These are phyloP conservation scores for Cymodocea nodosa DNA, from an alignment of 116 monocot species.

Conservation along the genomic window DNA sequence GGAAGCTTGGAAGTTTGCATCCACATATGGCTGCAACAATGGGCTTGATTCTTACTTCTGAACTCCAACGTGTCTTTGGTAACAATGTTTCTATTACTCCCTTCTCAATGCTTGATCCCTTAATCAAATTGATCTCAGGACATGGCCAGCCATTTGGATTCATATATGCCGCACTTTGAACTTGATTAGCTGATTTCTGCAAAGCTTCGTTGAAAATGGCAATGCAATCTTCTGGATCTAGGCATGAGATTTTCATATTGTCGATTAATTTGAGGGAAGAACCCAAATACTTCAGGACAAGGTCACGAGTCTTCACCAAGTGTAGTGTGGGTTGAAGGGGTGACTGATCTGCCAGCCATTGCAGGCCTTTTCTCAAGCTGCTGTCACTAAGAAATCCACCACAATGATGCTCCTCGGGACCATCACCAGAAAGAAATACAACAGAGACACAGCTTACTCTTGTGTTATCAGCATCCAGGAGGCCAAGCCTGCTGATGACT, in stretches of 20 bases:
- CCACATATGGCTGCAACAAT: conserved; percentile 23
- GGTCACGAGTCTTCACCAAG: conserved; percentile 36
- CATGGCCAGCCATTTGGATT: conserved; percentile 68
- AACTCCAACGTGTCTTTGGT: conserved; percentile 54
- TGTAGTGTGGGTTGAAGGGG: conserved; percentile 39
- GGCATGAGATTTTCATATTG: conserved; percentile 16
- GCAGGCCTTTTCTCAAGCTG: conserved; percentile 47
- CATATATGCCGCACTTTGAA: conserved; percentile 34
- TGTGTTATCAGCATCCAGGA: conserved; percentile 27
- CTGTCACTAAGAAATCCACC: conserved; percentile 57
- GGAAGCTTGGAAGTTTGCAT: conserved; percentile 57
- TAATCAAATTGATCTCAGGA: conserved; percentile 54
- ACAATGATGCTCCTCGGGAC: neutral
- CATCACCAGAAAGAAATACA: conserved; percentile 24
- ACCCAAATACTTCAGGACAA: conserved; percentile 35
- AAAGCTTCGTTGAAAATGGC: conserved; percentile 57
- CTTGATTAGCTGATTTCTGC: conserved; percentile 30
- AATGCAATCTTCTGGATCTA: conserved; percentile 48
- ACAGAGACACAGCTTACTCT: conserved; percentile 34
- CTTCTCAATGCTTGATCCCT: conserved; percentile 25
- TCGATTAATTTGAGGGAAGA: conserved; percentile 17
- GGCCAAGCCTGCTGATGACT: conserved; percentile 40
- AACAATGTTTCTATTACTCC: conserved; percentile 23
- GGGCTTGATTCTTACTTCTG: conserved; percentile 23
- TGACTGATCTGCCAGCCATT: conserved; percentile 65